Conservation (phyloP, 129 eudicot species). For the Helichrysum umbraculigerum region DNA sequence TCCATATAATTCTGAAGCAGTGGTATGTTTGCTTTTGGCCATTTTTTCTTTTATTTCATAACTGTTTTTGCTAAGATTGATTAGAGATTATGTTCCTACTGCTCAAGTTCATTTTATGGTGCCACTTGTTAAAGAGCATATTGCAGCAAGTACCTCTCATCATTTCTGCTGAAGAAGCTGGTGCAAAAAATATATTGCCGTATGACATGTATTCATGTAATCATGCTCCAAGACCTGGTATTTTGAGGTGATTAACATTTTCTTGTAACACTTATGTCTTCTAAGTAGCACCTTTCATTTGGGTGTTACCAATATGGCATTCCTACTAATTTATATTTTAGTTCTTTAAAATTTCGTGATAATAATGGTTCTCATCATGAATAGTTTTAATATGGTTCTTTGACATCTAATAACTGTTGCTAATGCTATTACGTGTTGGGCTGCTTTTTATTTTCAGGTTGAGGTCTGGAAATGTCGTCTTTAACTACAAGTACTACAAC, state of each 20-base stretch:
- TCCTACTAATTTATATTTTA: not conserved
- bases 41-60: not conserved
- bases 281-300: conserved; percentile 14
- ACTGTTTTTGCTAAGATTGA: not conserved
- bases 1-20: conserved; percentile 46
- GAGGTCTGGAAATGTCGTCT: conserved; percentile 88
- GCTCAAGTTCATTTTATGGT: conserved; percentile 14
- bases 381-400: not conserved
- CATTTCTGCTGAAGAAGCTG: conserved; percentile 69
- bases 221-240: conserved; percentile 60
- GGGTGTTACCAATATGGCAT: not conserved
- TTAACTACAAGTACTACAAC: conserved; percentile 77
- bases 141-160: conserved; percentile 69
- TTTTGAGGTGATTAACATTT: conserved; percentile 50
- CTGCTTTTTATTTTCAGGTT: conserved; percentile 55
- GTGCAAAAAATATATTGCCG: conserved; percentile 61
- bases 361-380: not conserved
- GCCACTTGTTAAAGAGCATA: conserved; percentile 39
- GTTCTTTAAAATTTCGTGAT: not conserved
- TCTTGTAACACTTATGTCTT: not conserved
- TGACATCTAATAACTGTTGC: conserved; percentile 8
- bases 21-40: conserved; percentile 45
- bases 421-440: conserved; percentile 4
- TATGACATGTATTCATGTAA: conserved; percentile 63
- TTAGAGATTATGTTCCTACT: conserved; percentile 8